Evolutionary conservation across 2,329 filamentous ascomycete genomes (phyloP), one percentile per base, ranked within the genome.

Genomic region (Lasiodiplodia sp.): DNA sequence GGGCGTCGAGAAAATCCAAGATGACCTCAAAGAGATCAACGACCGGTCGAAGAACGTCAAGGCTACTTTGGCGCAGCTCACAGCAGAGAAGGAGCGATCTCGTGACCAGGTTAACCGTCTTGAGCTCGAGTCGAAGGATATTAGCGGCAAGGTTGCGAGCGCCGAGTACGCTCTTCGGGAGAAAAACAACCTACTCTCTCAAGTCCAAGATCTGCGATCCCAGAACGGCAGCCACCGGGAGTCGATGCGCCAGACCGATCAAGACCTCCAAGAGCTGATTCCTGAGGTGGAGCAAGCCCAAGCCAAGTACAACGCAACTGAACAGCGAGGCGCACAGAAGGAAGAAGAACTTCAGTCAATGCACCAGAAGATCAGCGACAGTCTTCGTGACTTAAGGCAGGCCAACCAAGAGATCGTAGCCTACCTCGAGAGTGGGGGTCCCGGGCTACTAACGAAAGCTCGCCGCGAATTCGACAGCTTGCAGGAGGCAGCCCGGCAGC

Each of bases 1-100:
- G 70, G 92, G 92, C 37, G 86, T 93, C 7, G 92, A 97, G 66
- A 92, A 96, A 72, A 94, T 98, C 66, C 92, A 96, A 73, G 89
- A 92, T 66, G 88, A 94, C 58, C 88, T 94, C 70, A 88, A 88
- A 58, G 81, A 83, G 21, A 85, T 90, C 68, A 87, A 86, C 23
- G 92, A 94, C 70, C 88, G 92, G 75, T 86, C 89, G 72, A 88
- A 90, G 67, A 81, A 82, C 25, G 81, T 89, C 34, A 93, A 92
- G 75, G 84, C 84, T 52, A 86, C 84, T 53, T 85, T 95, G 14
- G 80, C 86, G 7, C 92, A 91, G 73, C 80, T 96, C 38, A 87
- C 86, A 0, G 82, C 81, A 14, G 92, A 96, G 40, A 89, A 88
- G 72, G 92, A 97, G 72, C 88, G 91, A 49, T 86, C 88, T 66